Percentiles rank a stretch among this genome's conserved stretches.
These are phyloP conservation scores for Apiospora rasikravindrae DNA, from an alignment of 2,329 filamentous ascomycete species.

Conservation along the genomic window DNA sequence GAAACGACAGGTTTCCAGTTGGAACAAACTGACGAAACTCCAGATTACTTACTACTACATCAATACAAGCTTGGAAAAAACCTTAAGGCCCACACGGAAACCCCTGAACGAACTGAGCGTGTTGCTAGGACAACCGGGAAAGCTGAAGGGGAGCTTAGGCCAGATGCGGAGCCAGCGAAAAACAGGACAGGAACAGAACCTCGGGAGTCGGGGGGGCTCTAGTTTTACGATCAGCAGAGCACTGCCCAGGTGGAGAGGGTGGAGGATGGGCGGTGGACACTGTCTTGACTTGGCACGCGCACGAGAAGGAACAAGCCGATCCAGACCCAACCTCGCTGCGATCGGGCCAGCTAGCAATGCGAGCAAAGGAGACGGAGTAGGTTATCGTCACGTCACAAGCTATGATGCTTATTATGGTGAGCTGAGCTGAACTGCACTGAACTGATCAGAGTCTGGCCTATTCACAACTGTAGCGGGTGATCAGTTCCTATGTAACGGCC, in stretches of 20 bases:
- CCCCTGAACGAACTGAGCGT: constrained; percentile 4
- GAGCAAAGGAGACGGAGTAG: neutral
- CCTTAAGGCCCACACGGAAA: neutral
- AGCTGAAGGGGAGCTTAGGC: neutral
- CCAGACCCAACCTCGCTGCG: neutral
- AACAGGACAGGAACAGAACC: constrained; percentile 7
- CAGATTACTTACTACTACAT: neutral
- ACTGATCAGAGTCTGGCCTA: neutral
- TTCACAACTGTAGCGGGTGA: neutral
- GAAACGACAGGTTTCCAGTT: neutral
- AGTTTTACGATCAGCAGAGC: constrained; percentile 1
- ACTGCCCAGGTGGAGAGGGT: neutral
- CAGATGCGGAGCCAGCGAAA: constrained; percentile 16
- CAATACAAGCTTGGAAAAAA: constrained; percentile 12
- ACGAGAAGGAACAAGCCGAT: neutral
- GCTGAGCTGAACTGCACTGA: neutral
- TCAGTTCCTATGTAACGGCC: neutral
- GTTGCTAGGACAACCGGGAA: constrained; percentile 19
- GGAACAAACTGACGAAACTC: neutral
- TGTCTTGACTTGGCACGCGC: neutral
- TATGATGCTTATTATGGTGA: neutral
- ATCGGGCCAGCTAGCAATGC: neutral
- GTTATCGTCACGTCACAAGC: neutral
- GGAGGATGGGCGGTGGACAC: neutral
- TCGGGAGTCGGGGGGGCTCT: constrained; percentile 1